phyloP scores from a whole-genome alignment of 441 rosid species.

The Syzygium malaccense region DNA sequence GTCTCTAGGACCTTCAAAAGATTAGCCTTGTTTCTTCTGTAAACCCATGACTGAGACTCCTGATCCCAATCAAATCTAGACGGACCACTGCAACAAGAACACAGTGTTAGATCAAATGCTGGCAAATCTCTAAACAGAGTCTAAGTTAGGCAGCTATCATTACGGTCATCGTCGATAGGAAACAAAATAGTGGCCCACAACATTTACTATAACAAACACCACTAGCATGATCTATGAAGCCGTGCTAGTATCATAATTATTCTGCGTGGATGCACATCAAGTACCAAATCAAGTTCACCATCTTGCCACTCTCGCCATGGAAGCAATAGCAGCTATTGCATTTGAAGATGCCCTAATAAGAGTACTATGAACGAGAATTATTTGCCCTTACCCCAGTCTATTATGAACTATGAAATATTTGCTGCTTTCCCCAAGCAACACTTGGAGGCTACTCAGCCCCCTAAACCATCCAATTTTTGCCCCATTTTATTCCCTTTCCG shows the following conservation, averaged over 20 bases:
- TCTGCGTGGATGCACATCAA: background rate
- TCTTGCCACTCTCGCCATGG: background rate
- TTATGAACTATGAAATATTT: background rate
- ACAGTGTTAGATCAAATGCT: background rate
- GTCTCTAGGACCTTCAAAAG: slow-evolving; percentile 50
- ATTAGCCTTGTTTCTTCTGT: slow-evolving; percentile 58
- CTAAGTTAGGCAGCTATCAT: background rate
- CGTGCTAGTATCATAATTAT: background rate
- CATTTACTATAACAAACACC: background rate
- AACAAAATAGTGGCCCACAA: background rate
- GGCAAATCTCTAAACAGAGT: background rate
- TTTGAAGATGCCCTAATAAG: background rate
- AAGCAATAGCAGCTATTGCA: background rate
- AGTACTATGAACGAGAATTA: background rate
- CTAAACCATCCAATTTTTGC: background rate
- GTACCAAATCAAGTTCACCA: background rate
- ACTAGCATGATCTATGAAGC: background rate
- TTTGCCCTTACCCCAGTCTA: background rate
- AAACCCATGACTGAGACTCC: slow-evolving; percentile 55
- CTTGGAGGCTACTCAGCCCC: background rate
- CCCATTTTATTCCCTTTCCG: background rate
- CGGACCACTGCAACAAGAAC: slow-evolving; percentile 54
- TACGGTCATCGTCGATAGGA: background rate
- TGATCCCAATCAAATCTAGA: slow-evolving; percentile 83
- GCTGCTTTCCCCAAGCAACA: background rate